phyloP scores from a whole-genome alignment of 1,284 basidiomycete species.

The Cryptococcus sp. region DNA sequence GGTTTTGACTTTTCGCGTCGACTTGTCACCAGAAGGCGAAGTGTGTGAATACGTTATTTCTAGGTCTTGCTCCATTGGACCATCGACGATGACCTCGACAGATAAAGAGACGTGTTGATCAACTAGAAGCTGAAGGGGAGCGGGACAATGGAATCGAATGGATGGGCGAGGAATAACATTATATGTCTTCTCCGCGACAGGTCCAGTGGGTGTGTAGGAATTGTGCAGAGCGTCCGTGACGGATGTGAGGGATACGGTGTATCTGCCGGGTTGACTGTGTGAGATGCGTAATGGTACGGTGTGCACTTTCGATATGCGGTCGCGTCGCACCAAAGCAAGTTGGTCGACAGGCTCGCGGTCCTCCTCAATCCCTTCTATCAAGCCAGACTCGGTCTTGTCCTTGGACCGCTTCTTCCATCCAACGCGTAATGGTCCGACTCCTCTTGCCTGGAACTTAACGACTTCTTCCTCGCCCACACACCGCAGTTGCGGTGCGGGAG shows the following conservation, averaged over 20 bases:
- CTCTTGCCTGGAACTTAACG: constrained; percentile 67
- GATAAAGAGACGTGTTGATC: constrained; percentile 33
- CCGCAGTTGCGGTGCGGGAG: constrained; percentile 56
- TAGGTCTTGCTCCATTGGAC: constrained; percentile 19
- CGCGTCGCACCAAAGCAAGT: constrained; percentile 30
- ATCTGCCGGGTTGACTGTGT: constrained; percentile 53
- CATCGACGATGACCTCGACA: constrained; percentile 27
- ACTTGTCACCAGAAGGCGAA: constrained; percentile 13
- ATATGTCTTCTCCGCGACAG: constrained; percentile 60
- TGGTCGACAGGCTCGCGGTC: constrained; percentile 36
- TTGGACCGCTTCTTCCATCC: constrained; percentile 70
- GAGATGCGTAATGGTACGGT: constrained; percentile 40
- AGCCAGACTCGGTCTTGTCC: constrained; percentile 63
- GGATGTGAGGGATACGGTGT: constrained; percentile 44
- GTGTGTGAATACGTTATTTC: constrained; percentile 33
- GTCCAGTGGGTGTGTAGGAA: constrained; percentile 48
- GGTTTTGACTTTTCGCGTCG: constrained; percentile 58
- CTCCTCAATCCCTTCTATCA: constrained; percentile 81
- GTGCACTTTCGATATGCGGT: constrained; percentile 40
- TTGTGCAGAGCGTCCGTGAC: constrained; percentile 57
- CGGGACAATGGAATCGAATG: constrained; percentile 71
- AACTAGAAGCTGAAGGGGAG: constrained; percentile 72
- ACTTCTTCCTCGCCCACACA: constrained; percentile 71
- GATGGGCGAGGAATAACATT: constrained; percentile 74
- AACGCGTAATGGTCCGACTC: constrained; percentile 76